Evolutionary conservation across 148 eudicot species (phyloP), one percentile per base, ranked within the genome.

Genomic region (Agrostemma githago): DNA sequence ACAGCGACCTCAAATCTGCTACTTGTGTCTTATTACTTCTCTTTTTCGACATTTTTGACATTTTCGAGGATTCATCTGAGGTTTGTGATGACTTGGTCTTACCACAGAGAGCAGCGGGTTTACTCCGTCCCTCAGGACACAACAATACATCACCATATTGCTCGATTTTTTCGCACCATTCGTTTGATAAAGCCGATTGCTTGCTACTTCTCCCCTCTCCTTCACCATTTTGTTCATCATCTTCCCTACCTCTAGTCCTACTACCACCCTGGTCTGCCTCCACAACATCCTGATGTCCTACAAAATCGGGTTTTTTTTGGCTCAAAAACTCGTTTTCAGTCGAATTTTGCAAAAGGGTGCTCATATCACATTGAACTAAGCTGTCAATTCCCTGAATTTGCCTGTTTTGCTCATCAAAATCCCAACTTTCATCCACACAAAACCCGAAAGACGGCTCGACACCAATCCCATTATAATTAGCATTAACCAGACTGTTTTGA

Each of bases 91-190:
- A 8, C 34, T 54, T 72, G 37, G 72, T 59, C 51, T 14, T 73
- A 56, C 79, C 71, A 46, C 80, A 73, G 8, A 59, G 62, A 11
- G 77, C 80, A 41, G 72, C 82, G 5, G 83, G 79, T 14, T 78
- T 69, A 12, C 53, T 81, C 17, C 82, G 72, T 26, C 80, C 83
- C 44, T 83, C 83, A 2, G 84, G 84, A 15, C 85, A 83, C 34
- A 82, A 79, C 46, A 88, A 66, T 4, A 81, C 77, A 43, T 78
- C 83, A 46, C 87, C 86, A 76, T 84, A 88, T 75, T 83, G 68
- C 71, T 83, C 82, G 6, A 73, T 78, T 57, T 86, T 74, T 20
- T 85, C 79, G 14, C 74, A 69, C n/a, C 83, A 82, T 16, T 88
- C 89, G 34, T 42, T 41, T 34, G 74, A 62, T 4, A 57, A 7